Conservation (phyloP, 345 rosid species). For the Eucalyptus lansdowneana region DNA sequence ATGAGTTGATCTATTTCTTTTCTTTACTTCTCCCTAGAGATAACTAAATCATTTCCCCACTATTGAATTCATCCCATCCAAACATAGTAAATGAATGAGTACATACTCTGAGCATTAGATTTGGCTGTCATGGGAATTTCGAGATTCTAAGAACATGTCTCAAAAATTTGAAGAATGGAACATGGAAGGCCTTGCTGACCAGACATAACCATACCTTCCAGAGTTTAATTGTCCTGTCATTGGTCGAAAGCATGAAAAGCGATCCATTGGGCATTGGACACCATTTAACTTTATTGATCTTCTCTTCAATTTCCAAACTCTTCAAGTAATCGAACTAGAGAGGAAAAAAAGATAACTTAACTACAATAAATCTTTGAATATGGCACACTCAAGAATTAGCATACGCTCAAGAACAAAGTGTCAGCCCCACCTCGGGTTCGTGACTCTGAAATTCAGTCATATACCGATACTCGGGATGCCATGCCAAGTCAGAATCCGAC, state of each 20-base stretch:
- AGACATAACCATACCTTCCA: slow-evolving; percentile 38
- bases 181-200: background rate
- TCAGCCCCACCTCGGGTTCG: slow-evolving; percentile 47
- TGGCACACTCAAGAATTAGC: background rate
- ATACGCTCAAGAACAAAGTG: background rate
- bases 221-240: slow-evolving; percentile 61
- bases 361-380: background rate
- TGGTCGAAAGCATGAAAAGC: slow-evolving; percentile 42
- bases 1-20: background rate
- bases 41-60: background rate
- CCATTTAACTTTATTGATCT: slow-evolving; percentile 48
- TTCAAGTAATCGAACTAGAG: slow-evolving; percentile 56
- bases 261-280: slow-evolving; percentile 32
- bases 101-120: background rate
- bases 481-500: slow-evolving; percentile 12
- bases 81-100: background rate
- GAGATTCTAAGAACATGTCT: background rate
- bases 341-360: background rate
- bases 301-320: slow-evolving; percentile 70
- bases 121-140: background rate
- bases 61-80: background rate
- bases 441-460: slow-evolving; percentile 67
- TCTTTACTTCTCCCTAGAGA: background rate
- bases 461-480: slow-evolving; percentile 36
- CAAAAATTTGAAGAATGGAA: background rate